Conservation (phyloP, 805 yeast genomes). For the Zygotorulaspora chibaensis region DNA sequence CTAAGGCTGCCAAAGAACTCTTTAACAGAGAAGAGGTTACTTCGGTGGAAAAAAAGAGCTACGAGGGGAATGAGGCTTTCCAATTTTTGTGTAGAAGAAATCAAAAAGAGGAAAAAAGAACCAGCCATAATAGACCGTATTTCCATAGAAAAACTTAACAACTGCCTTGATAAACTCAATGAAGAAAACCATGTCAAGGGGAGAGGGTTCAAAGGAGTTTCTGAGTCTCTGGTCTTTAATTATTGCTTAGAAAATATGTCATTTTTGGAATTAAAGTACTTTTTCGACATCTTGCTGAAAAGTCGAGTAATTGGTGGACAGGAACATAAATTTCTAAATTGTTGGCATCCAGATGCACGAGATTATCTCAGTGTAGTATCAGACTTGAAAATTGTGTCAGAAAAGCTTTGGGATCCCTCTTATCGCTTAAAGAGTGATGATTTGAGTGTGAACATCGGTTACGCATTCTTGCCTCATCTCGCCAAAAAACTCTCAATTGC, state of each 20-base stretch:
- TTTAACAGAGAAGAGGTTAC: slow-evolving; percentile 49
- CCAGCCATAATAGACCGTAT: slow-evolving; percentile 36
- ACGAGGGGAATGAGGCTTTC: slow-evolving; percentile 46
- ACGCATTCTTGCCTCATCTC: slow-evolving; percentile 68
- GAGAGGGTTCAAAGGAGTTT: slow-evolving; percentile 19
- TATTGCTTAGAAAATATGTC: slow-evolving; percentile 52
- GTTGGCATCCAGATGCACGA: slow-evolving; percentile 80
- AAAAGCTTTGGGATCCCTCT: slow-evolving; percentile 49
- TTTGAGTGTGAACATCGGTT: slow-evolving; percentile 33
- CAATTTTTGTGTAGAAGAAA: slow-evolving; percentile 44
- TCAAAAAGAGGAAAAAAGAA: slow-evolving; percentile 45
- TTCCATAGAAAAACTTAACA: slow-evolving; percentile 49
- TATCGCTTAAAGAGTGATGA: slow-evolving; percentile 41
- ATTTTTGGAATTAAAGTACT: slow-evolving; percentile 60
- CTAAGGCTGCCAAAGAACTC: slow-evolving; percentile 58
- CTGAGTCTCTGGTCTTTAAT: slow-evolving; percentile 38
- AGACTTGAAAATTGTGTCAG: slow-evolving; percentile 56
- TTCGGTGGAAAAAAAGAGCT: slow-evolving; percentile 45
- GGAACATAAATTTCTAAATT: slow-evolving; percentile 51
- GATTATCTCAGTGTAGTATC: slow-evolving; percentile 61
- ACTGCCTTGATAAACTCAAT: slow-evolving; percentile 43
- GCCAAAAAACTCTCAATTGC: slow-evolving; percentile 52
- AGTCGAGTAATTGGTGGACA: slow-evolving; percentile 55
- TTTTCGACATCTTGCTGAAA: slow-evolving; percentile 63
- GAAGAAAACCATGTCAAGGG: slow-evolving; percentile 20